phyloP scores from a whole-genome alignment of 208 protist genomes.

The Trypanosoma brucei region DNA sequence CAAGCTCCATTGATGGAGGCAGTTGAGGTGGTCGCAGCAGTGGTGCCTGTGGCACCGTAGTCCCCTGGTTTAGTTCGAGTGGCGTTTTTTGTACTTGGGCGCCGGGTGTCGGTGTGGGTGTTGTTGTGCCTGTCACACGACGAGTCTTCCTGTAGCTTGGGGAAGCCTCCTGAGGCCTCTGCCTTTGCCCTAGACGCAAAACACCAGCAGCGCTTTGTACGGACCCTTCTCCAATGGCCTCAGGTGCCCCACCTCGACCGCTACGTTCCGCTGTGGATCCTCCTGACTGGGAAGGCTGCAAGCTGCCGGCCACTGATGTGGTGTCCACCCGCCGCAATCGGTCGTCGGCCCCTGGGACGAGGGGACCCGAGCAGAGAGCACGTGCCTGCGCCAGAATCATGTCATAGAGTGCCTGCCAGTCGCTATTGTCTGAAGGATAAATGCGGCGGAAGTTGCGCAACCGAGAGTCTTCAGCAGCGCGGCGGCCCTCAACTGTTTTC shows the following conservation, averaged over 20 bases:
- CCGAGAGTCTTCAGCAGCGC: slow-evolving; percentile 66
- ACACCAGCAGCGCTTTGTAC: not conserved
- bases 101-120: not conserved
- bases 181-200: not conserved
- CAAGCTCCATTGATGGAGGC: not conserved
- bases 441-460: slow-evolving; percentile 75
- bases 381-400: slow-evolving; percentile 45
- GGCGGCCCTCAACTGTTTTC: slow-evolving; percentile 27
- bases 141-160: not conserved
- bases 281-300: not conserved
- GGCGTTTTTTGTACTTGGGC: not conserved
- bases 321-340: slow-evolving; percentile 11
- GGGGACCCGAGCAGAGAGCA: slow-evolving; percentile 10
- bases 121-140: not conserved
- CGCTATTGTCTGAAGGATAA: slow-evolving; percentile 62
- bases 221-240: not conserved
- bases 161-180: not conserved
- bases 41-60: not conserved
- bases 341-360: slow-evolving; percentile 14
- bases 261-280: not conserved
- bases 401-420: slow-evolving; percentile 69
- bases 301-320: not conserved
- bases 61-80: not conserved
- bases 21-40: not conserved
- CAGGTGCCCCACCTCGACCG: not conserved